Conservation (phyloP, 2,329 filamentous ascomycete species). For the Fusarium proliferatum region DNA sequence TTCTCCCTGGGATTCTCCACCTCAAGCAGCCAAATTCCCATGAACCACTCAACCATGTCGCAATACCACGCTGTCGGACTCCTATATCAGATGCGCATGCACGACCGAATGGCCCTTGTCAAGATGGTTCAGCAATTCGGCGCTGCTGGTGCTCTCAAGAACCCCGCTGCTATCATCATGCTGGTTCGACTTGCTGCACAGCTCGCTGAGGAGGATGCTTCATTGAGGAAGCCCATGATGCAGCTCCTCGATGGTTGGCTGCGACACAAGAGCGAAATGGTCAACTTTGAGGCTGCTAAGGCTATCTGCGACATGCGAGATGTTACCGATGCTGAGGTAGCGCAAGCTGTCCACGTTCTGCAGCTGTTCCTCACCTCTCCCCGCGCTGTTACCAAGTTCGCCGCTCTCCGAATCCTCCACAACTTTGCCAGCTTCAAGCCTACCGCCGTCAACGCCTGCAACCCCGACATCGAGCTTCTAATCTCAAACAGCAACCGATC, state of each 20-base stretch:
- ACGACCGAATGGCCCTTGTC: conserved; percentile 97
- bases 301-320: conserved; percentile 96
- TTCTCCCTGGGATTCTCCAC: conserved; percentile 94
- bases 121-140: conserved; percentile 99
- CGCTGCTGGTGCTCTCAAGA: conserved; percentile 91
- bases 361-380: conserved; percentile 98
- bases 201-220: conserved; percentile 90
- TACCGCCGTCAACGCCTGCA: conserved; percentile 89
- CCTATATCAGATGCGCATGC: conserved; percentile 96
- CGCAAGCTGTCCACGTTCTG: conserved; percentile 92
- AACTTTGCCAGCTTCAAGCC: conserved; percentile 98
- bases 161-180: conserved; percentile 90
- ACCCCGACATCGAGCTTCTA: conserved; percentile 95
- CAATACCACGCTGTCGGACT: conserved; percentile 99
- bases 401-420: conserved; percentile 94
- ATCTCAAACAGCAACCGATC: conserved; percentile 98
- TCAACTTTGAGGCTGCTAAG: conserved; percentile 99
- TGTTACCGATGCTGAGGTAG: conserved; percentile 89
- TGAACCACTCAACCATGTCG: conserved; percentile 96
- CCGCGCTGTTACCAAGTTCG: conserved; percentile 95
- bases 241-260: conserved; percentile 95
- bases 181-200: conserved; percentile 92
- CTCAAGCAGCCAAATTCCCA: conserved; percentile 76
- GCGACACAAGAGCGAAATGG: conserved; percentile 98
- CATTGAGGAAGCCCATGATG: conserved; percentile 95